These are phyloP conservation scores for Diplosphaera chodatii DNA, from an alignment of 139 green algal genomes.

Conservation along the genomic window DNA sequence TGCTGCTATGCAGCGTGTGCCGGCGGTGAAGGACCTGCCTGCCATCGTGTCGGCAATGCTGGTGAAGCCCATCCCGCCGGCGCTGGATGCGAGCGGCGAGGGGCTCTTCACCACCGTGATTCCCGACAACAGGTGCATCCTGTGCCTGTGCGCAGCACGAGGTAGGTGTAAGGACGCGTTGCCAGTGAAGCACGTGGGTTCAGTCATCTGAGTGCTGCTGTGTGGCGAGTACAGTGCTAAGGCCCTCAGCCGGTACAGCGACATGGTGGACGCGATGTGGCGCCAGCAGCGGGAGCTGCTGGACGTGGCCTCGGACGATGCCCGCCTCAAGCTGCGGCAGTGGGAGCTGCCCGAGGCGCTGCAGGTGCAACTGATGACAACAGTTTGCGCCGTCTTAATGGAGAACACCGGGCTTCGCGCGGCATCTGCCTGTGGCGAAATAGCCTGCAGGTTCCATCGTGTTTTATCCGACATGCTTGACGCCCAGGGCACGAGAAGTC, in stretches of 20 bases:
- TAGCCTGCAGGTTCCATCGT: no score
- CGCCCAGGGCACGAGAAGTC: no score
- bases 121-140: slow-evolving; percentile 64
- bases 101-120: slow-evolving; percentile 64
- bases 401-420: no score
- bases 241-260: slow-evolving; percentile 72
- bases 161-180: no score
- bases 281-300: slow-evolving; percentile 53
- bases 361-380: slow-evolving; percentile 10
- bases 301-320: slow-evolving; percentile 70
- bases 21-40: slow-evolving; percentile 36
- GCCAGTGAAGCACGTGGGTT: neutral
- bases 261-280: slow-evolving; percentile 80
- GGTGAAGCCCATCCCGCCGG: slow-evolving; percentile 48
- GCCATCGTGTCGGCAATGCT: slow-evolving; percentile 38
- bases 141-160: no score
- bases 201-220: no score
- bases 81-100: slow-evolving; percentile 33
- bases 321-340: slow-evolving; percentile 63
- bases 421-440: no score
- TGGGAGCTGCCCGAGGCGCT: slow-evolving; percentile 57
- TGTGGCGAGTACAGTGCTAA: slow-evolving; percentile 47
- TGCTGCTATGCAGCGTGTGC: slow-evolving; percentile 13
- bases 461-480: no score
- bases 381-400: no score